Percentiles rank a stretch among this genome's conserved stretches.
phyloP scores from a whole-genome alignment of 1,284 basidiomycete genomes.

The Rhodotorula sp. region DNA sequence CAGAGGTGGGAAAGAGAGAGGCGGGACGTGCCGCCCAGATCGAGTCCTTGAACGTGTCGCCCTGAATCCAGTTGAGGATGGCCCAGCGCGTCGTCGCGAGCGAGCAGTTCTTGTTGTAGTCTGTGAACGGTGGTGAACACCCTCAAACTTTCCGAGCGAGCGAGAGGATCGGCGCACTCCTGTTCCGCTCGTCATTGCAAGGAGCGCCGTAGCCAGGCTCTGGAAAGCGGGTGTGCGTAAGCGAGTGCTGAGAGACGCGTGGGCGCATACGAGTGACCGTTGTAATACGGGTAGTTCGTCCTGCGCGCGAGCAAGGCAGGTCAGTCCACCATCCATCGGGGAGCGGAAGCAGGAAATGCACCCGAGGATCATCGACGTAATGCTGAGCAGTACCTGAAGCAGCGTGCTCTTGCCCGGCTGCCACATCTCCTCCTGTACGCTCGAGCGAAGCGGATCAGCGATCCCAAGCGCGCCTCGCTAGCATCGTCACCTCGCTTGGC shows the following conservation, averaged over 20 bases:
- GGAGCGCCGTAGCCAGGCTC: conserved; percentile 49
- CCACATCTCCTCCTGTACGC: conserved; percentile 58
- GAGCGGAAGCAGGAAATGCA: background rate
- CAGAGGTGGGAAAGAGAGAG: background rate
- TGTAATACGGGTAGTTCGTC: conserved; percentile 60
- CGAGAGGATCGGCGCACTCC: background rate
- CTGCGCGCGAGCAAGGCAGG: background rate
- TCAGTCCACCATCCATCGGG: fast-evolving
- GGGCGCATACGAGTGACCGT: conserved; percentile 46
- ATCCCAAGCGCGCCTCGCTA: no score
- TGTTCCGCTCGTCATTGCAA: conserved; percentile 9
- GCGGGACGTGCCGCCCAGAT: conserved; percentile 15
- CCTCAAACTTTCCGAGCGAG: background rate
- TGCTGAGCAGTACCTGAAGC: conserved; percentile 60
- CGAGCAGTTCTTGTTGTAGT: conserved; percentile 29
- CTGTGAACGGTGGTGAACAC: background rate
- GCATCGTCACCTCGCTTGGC: no score
- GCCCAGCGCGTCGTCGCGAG: conserved; percentile 26
- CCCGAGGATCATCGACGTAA: conserved; percentile 62
- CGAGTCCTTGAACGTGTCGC: conserved; percentile 13
- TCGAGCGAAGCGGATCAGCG: background rate
- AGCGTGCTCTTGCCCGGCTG: conserved; percentile 47
- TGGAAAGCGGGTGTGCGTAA: background rate
- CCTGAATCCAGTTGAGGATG: conserved; percentile 24
- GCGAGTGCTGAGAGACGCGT: background rate